A percentile compares a stretch with the other conserved stretches of the same genome.
These are phyloP conservation scores for Colletotrichum tamarilloi DNA, from an alignment of 2,329 filamentous ascomycete genomes.

Conservation along the genomic window DNA sequence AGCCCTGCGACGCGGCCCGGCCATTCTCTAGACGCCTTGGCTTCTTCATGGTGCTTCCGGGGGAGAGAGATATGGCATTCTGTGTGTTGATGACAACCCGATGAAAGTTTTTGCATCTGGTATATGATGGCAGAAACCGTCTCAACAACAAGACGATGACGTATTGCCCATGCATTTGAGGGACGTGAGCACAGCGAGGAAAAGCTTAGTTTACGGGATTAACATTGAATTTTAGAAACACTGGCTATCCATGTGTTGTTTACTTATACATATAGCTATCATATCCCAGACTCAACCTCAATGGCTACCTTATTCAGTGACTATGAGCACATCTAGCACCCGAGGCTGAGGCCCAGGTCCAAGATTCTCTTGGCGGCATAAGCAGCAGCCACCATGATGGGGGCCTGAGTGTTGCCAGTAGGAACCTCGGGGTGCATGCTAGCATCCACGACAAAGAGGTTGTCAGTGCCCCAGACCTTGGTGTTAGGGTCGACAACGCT, in stretches of 20 bases:
- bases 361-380: slow-evolving; percentile 32
- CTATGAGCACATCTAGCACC: neutral
- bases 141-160: neutral
- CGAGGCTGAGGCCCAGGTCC: neutral
- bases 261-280: neutral
- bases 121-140: neutral
- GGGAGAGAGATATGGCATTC: too few relatives aligned
- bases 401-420: slow-evolving; percentile 35
- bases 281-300: neutral
- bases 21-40: too few relatives aligned
- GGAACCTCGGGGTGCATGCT: slow-evolving; percentile 49
- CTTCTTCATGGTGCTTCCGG: too few relatives aligned
- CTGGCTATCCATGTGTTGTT: neutral
- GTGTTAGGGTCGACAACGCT: slow-evolving; percentile 46
- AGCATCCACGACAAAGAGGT: slow-evolving; percentile 44
- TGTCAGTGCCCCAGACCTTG: slow-evolving; percentile 45
- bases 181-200: neutral
- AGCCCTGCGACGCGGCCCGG: too few relatives aligned
- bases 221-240: neutral
- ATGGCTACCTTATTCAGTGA: neutral
- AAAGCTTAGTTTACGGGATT: too few relatives aligned
- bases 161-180: neutral
- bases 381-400: slow-evolving; percentile 34
- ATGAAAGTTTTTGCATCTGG: neutral
- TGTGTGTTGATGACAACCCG: too few relatives aligned